Percentiles rank a stretch among this genome's conserved stretches.
Evolutionary conservation across 2,329 filamentous ascomycete species (phyloP).

Genomic region (Paraphaeosphaeria minitans): DNA sequence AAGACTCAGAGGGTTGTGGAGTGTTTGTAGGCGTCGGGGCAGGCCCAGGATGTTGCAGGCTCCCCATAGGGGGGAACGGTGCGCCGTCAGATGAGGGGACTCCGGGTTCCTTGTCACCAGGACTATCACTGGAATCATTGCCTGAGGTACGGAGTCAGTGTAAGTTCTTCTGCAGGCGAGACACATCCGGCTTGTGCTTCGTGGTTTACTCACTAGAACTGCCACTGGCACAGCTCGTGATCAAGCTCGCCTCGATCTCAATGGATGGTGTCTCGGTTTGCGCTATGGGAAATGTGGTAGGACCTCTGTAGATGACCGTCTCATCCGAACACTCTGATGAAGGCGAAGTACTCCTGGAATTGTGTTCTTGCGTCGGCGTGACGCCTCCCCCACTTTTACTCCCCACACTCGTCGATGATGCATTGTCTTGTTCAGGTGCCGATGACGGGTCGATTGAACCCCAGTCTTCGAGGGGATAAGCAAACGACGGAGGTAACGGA

Average conservation of each 20-base stretch:
- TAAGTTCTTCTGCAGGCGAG: too few species aligned
- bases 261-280: not conserved
- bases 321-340: not conserved
- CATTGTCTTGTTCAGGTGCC: not conserved
- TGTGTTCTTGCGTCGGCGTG: not conserved
- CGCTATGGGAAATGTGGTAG: not conserved
- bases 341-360: not conserved
- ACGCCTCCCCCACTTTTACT: not conserved
- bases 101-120: not conserved
- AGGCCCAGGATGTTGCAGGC: not conserved
- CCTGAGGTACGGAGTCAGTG: too few species aligned
- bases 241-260: not conserved
- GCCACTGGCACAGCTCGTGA: not conserved
- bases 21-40: not conserved
- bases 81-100: not conserved
- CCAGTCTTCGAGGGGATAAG: not conserved
- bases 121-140: too few species aligned
- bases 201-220: too few species aligned
- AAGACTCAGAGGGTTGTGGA: not conserved
- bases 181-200: too few species aligned
- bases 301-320: not conserved
- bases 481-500: too few species aligned
- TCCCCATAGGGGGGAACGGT: not conserved
- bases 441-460: not conserved
- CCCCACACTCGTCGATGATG: not conserved